These are phyloP conservation scores for Nicotiana tabacum DNA, from an alignment of 257 asterid species.

Conservation along the genomic window DNA sequence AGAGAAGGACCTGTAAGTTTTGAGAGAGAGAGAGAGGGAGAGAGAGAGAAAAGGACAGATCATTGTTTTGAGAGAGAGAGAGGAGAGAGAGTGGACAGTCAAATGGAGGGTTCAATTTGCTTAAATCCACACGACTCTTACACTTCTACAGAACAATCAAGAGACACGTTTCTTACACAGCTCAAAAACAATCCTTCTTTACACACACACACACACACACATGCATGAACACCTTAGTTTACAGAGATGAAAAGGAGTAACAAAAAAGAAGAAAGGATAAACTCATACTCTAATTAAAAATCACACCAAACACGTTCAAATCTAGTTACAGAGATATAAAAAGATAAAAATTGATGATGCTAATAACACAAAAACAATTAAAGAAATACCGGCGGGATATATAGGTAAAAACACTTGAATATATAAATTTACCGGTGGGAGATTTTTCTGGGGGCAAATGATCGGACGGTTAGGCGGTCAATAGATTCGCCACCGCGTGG, in stretches of 20 bases:
- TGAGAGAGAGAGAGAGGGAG: neutral
- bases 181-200: neutral
- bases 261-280: constrained; percentile 6
- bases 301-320: neutral
- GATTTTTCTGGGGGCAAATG: neutral
- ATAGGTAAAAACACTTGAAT: neutral
- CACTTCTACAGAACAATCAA: constrained; percentile 3
- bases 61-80: neutral
- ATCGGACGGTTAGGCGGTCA: constrained; percentile 6
- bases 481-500: neutral
- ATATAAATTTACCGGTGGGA: neutral
- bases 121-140: constrained; percentile 2
- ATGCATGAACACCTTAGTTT: constrained; percentile 7
- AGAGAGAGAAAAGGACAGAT: neutral
- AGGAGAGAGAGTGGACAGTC: constrained; percentile 5
- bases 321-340: neutral
- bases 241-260: neutral
- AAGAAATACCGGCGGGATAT: neutral
- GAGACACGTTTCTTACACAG: constrained; percentile 8
- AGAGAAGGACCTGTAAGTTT: neutral
- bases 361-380: neutral
- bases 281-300: neutral
- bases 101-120: constrained; percentile 3
- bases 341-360: neutral
- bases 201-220: constrained; percentile 10